Conservation (phyloP, 2,329 filamentous ascomycete species). For the Corynespora cassiicola region DNA sequence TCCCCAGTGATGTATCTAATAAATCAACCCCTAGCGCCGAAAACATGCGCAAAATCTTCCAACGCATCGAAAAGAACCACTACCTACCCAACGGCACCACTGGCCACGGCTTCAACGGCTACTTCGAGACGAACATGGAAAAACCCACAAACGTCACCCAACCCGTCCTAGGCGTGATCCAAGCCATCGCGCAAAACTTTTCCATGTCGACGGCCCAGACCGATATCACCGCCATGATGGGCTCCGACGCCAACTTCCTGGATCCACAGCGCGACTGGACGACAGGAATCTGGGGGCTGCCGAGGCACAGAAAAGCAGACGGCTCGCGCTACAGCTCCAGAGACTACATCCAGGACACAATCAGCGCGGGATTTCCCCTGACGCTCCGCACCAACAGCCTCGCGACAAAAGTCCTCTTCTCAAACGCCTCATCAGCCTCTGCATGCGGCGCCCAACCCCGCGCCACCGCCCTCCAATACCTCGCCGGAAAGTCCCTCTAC, state of each 20-base stretch:
- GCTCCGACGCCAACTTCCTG: conserved; percentile 59
- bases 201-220: conserved; percentile 57
- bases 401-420: conserved; percentile 49
- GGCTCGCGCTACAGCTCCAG: conserved; percentile 60
- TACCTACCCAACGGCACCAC: conserved; percentile 52
- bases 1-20: conserved; percentile 3
- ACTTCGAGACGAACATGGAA: conserved; percentile 59
- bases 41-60: conserved; percentile 63
- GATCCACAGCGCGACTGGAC: conserved; percentile 53
- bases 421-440: conserved; percentile 20
- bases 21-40: conserved; percentile 17
- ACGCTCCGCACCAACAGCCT: conserved; percentile 44
- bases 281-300: conserved; percentile 62
- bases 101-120: conserved; percentile 65
- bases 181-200: conserved; percentile 30
- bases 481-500: conserved; percentile 50
- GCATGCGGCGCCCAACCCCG: conserved; percentile 53
- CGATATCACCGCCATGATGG: conserved; percentile 50
- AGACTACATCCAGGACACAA: conserved; percentile 59
- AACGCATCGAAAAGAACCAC: conserved; percentile 58
- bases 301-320: conserved; percentile 58
- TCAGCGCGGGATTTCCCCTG: conserved; percentile 43
- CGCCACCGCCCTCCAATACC: conserved; percentile 52
- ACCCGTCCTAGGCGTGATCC: conserved; percentile 38
- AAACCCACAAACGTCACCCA: conserved; percentile 57